Percentiles rank a stretch among this genome's conserved stretches.
Evolutionary conservation across 768 basidiomycete species (phyloP).

Genomic region (Hygrocybe coccinea): DNA sequence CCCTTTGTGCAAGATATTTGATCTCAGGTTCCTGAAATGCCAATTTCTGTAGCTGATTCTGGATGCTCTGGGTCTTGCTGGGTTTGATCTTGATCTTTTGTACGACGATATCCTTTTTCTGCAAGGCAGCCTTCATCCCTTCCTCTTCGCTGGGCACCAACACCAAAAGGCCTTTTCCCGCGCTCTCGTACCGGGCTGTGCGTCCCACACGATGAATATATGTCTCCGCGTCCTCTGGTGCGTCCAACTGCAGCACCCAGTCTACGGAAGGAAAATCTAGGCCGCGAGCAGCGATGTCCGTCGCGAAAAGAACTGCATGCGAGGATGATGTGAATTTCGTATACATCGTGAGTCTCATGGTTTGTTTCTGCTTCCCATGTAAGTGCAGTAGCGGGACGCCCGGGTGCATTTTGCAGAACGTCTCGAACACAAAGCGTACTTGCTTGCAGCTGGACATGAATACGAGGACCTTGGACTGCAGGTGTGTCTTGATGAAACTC

Average conservation of each 20-base stretch:
- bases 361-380: slow-evolving; percentile 95
- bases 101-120: slow-evolving; percentile 64
- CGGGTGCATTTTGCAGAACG: slow-evolving; percentile 93
- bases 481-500: slow-evolving; percentile 91
- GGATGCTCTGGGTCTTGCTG: slow-evolving; percentile 80
- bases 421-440: slow-evolving; percentile 93
- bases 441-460: slow-evolving; percentile 96
- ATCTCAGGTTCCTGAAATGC: slow-evolving; percentile 95
- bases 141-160: slow-evolving; percentile 88
- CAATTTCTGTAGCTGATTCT: slow-evolving; percentile 85
- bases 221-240: slow-evolving; percentile 94
- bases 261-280: slow-evolving; percentile 95
- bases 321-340: slow-evolving; percentile 75
- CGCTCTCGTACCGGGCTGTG: slow-evolving; percentile 89
- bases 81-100: slow-evolving; percentile 82
- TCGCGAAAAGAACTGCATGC: slow-evolving; percentile 87
- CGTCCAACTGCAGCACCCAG: slow-evolving; percentile 95
- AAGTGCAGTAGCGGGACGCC: slow-evolving; percentile 89
- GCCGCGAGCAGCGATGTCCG: slow-evolving; percentile 93
- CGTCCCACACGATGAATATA: slow-evolving; percentile 97
- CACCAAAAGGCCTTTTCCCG: slow-evolving; percentile 80
- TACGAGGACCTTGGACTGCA: slow-evolving; percentile 86
- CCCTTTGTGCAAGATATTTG: slow-evolving; percentile 93
- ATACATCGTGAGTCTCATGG: slow-evolving; percentile 80
- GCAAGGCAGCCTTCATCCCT: slow-evolving; percentile 73